phyloP scores from a whole-genome alignment of 2,329 filamentous ascomycete genomes.

The Fusarium liriodendri region DNA sequence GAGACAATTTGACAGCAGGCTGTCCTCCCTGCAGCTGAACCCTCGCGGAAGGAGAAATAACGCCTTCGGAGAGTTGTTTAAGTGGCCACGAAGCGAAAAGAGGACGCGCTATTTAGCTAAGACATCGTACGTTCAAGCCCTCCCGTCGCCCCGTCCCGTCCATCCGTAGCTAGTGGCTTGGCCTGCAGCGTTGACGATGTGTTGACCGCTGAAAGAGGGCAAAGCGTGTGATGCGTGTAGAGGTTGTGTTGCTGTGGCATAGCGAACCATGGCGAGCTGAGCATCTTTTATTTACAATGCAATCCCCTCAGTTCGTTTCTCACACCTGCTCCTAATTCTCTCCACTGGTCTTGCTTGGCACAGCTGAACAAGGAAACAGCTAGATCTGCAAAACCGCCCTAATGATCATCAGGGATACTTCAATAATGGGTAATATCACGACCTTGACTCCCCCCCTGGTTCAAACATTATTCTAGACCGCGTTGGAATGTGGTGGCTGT shows the following conservation, averaged over 20 bases:
- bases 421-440: neutral
- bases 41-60: neutral
- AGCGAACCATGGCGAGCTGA: neutral
- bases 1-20: neutral
- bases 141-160: neutral
- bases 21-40: neutral
- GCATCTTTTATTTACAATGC: neutral
- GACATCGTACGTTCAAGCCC: neutral
- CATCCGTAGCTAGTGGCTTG: neutral
- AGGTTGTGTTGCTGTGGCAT: neutral
- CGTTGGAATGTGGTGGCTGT: neutral
- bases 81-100: neutral
- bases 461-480: neutral
- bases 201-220: neutral
- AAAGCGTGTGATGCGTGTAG: neutral
- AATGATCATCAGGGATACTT: neutral
- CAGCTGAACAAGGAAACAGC: neutral
- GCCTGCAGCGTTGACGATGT: neutral
- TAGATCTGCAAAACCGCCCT: neutral
- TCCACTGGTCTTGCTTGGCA: neutral
- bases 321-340: neutral
- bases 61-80: neutral
- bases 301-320: neutral
- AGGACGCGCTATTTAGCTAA: neutral
- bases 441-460: neutral